Evolutionary conservation across 768 basidiomycete genomes (phyloP).

Genomic region (Cyclocybe aegerita): DNA sequence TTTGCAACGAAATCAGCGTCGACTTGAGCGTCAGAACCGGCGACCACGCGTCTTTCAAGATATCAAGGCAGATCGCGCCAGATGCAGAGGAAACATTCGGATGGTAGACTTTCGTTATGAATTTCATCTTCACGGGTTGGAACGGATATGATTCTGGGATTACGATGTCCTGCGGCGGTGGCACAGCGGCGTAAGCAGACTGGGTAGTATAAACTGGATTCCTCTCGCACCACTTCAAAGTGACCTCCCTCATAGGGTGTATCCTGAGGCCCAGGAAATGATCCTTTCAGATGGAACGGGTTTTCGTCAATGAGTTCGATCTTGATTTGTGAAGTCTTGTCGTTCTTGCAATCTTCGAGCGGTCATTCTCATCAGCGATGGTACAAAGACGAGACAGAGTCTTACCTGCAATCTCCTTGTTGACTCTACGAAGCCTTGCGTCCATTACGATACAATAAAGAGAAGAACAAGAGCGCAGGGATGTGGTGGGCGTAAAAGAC

Average conservation of each 20-base stretch:
- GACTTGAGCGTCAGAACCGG: constrained; percentile 96
- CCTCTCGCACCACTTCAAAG: constrained; percentile 79
- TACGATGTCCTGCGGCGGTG: constrained; percentile 70
- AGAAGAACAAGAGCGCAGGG: constrained; percentile 6
- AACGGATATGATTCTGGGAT: constrained; percentile 92
- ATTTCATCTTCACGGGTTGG: constrained; percentile 98
- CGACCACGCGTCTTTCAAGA: constrained; percentile 88
- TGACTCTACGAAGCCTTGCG: constrained; percentile 85
- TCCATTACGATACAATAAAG: constrained; percentile 53
- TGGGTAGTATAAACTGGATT: constrained; percentile 6
- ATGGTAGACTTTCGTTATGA: constrained; percentile 95
- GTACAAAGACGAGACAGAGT: not conserved
- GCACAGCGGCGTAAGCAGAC: constrained; percentile 1
- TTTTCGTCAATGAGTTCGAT: constrained; percentile 89
- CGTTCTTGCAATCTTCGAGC: constrained; percentile 85
- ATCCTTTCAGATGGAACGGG: constrained; percentile 89
- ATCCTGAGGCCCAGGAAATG: constrained; percentile 88
- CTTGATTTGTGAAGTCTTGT: constrained; percentile 83
- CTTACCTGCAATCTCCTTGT: constrained; percentile 90
- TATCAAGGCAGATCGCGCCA: constrained; percentile 93
- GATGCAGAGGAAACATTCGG: constrained; percentile 94
- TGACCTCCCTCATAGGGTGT: constrained; percentile 93
- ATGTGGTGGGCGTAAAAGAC: constrained; percentile 1
- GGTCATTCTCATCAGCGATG: constrained; percentile 10
- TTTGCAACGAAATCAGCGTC: constrained; percentile 93